Evolutionary conservation across 2,329 filamentous ascomycete genomes (phyloP), one percentile per base, ranked within the genome.

Genomic region (Ophiognomonia clavigignenti-juglandacearum): DNA sequence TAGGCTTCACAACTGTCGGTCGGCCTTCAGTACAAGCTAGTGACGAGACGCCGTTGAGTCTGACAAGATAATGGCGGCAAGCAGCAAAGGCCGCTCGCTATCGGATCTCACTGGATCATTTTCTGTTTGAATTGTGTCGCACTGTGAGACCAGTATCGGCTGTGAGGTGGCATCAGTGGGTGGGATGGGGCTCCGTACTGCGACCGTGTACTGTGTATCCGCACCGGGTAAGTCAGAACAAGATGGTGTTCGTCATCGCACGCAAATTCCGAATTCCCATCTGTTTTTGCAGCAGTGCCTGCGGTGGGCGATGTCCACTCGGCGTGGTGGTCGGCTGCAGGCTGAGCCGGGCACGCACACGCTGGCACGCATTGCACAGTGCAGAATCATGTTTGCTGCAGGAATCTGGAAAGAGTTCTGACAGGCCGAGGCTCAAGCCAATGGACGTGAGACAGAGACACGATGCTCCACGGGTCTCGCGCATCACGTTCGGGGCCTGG

Each of bases 381-480:
- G 18, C 11, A 32, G 34, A 39, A 35, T 35, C 36, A 36, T 31
- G 23, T 14, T 34, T 16, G 45, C 34, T 43, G 36, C 39, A 32
- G 20, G 39, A 26, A 27, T 11, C 14, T 16, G 11, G 16, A 24
- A 38, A 4, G 24, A 32, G 19, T 24, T 48, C 32, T 43, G 38
- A 16, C 20, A 36, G 35, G 14, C 19, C 14, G 35, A 19, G 34
- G 16, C 14, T 24, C 23, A 29, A 36, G 37, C 50, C 46, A 52
- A 46, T 49, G 42, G 31, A 22, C 26, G 18, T 22, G 39, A 39
- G 35, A 20, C 20, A 43, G 24, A 39, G 26, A 43, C 40, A 39
- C 26, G 34, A 38, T 31, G 29, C 35, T 16, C 35, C 10, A 36
- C 43, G 19, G 24, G 31, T 10, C 24, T 32, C 26, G 43, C 16